Percentiles rank a stretch among this genome's conserved stretches.
Evolutionary conservation across 208 protist species (phyloP).

Genomic region (Acanthamoeba culbertsoni): DNA sequence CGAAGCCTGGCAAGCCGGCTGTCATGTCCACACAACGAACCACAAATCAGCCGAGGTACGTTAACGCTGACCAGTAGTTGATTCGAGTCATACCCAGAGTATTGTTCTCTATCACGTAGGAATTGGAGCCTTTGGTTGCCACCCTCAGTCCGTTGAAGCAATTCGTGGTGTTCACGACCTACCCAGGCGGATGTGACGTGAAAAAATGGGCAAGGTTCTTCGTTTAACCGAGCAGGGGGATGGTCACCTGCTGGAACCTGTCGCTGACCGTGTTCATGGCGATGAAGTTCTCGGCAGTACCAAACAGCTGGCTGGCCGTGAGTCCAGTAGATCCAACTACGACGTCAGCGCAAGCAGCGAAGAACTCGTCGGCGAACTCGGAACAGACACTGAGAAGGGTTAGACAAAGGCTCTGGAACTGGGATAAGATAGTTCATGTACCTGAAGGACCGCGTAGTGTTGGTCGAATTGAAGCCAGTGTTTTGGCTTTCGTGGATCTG

Average conservation of each 20-base stretch:
- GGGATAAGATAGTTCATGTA: background rate
- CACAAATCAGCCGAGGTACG: too few species aligned
- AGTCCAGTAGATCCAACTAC: background rate
- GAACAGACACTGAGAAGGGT: background rate
- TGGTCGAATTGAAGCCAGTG: background rate
- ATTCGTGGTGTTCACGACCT: background rate
- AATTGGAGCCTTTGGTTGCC: background rate
- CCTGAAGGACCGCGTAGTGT: background rate
- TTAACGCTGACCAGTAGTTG: too few species aligned
- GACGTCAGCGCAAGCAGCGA: background rate
- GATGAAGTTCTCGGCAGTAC: background rate
- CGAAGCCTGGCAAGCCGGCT: background rate
- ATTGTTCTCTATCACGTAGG: background rate
- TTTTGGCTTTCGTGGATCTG: background rate
- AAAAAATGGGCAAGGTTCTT: background rate
- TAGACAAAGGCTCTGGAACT: background rate
- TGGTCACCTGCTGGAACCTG: background rate
- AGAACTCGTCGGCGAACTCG: background rate
- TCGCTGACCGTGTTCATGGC: background rate
- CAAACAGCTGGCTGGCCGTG: background rate
- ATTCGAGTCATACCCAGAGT: background rate
- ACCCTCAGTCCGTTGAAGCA: constrained; percentile 10
- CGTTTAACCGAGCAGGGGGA: background rate
- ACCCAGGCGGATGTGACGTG: background rate
- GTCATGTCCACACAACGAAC: too few species aligned